Base-by-base conservation (phyloP, 2,329 filamentous ascomycete species). In the Blastomyces parvus region DNA sequence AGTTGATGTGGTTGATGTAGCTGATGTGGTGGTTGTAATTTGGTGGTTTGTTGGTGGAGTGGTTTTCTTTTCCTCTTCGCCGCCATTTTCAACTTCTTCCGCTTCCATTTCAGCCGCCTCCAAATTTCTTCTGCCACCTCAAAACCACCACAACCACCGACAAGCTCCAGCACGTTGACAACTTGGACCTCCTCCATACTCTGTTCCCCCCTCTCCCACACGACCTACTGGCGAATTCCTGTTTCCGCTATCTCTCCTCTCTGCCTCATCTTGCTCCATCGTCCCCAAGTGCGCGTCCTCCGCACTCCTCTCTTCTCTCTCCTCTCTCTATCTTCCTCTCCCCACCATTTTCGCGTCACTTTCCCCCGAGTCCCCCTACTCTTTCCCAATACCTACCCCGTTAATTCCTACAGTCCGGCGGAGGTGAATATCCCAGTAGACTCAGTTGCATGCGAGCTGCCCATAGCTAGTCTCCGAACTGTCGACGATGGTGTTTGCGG, bases 401-500 rank as follows among this genome's bases (percentile, higher is more conserved):
- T 52, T 25, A 52, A 59, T 33, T 9, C 25, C 40, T 27, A 27
- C 17, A 3, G 11, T n/a, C 25, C 48, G 42, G 57, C 22, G 42
- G 57, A 46, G 27, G 57, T 27, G 40, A 59, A 33, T 48, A n/a
- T n/a, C 17, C 40, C 33, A n/a, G 57, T 56, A 57, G 17, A 56
- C 52, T 50, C 46, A 14, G 46, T 50, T 56, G 50, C 60, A 62
- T 62, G 60, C 36, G 40, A 42, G 27, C 30, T 46, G 52, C 14
- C 42, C 46, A 25, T 25, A 57, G 52, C 52, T 62, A 46, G 48
- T 42, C 11, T 33, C 25, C 60, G 19, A 36, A 56, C 52, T 56
- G 61, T 72, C 71, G 73, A 77, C 74, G 74, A 77, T 77, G 75
- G 73, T 77, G 74, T 70, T 71, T 71, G 67, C 67, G 72, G 69